phyloP scores from a whole-genome alignment of 1,139 yeast species.

The Kodamaea suecica region DNA sequence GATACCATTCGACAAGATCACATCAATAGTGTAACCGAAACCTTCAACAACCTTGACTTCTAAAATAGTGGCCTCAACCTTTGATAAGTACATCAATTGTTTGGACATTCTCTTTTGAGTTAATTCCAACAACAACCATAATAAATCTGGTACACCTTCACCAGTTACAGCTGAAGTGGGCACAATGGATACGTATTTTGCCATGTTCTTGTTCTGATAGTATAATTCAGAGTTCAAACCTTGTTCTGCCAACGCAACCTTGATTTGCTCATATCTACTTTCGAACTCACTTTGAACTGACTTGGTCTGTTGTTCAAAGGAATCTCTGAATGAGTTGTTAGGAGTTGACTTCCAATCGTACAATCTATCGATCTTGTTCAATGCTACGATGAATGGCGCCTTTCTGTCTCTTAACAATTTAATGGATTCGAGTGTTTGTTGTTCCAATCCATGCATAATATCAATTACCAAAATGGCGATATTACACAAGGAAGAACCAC shows the following conservation, averaged over 20 bases:
- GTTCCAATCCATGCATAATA: slow-evolving; percentile 98
- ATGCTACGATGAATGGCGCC: slow-evolving; percentile 96
- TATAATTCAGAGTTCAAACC: slow-evolving; percentile 97
- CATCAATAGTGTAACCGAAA: slow-evolving; percentile 98
- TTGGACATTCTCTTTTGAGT: slow-evolving; percentile 99
- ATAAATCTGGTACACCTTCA: slow-evolving; percentile 98
- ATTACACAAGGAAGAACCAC: slow-evolving; percentile 99
- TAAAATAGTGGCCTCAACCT: slow-evolving; percentile 91
- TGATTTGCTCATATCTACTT: slow-evolving; percentile 79
- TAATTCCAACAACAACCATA: slow-evolving; percentile 90
- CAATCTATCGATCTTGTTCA: slow-evolving; percentile 95
- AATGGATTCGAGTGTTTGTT: slow-evolving; percentile 93
- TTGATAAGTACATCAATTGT: slow-evolving; percentile 93
- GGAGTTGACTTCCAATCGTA: slow-evolving; percentile 91
- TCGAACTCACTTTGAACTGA: slow-evolving; percentile 92
- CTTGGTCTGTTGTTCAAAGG: slow-evolving; percentile 74
- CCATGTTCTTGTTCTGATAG: slow-evolving; percentile 88
- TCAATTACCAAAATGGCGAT: slow-evolving; percentile 97
- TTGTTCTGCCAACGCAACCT: slow-evolving; percentile 93
- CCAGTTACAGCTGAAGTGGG: slow-evolving; percentile 99
- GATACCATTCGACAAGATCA: slow-evolving; percentile 91
- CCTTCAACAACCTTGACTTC: slow-evolving; percentile 99
- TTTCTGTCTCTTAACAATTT: slow-evolving; percentile 90
- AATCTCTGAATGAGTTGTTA: slow-evolving; percentile 93
- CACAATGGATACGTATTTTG: slow-evolving; percentile 91